Percentiles rank a stretch among this genome's conserved stretches.
These are phyloP conservation scores for Fragaria nilgerrensis DNA, from an alignment of 306 rosid genomes.

Conservation along the genomic window DNA sequence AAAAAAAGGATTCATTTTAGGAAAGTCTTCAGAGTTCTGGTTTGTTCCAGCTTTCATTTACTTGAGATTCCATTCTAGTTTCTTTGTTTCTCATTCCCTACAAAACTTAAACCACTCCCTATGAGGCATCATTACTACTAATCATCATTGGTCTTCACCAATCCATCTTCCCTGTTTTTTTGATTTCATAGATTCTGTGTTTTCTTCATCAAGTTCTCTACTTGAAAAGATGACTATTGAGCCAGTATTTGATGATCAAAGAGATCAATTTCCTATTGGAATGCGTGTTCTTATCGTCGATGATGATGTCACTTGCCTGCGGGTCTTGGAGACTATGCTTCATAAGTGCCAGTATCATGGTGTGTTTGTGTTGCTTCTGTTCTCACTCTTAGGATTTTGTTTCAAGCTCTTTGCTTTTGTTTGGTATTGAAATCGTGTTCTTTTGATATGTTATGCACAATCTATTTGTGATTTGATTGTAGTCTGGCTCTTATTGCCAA, in stretches of 20 bases:
- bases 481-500: not conserved
- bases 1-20: slow-evolving; percentile 11
- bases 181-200: slow-evolving; percentile 19
- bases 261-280: slow-evolving; percentile 75
- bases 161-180: slow-evolving; percentile 22
- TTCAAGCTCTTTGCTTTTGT: slow-evolving; percentile 1
- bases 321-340: slow-evolving; percentile 70
- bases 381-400: not conserved
- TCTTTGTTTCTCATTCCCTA: not conserved
- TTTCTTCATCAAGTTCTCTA: not conserved
- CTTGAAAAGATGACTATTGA: slow-evolving; percentile 47
- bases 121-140: slow-evolving; percentile 8
- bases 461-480: not conserved
- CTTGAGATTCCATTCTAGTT: slow-evolving; percentile 31
- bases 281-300: slow-evolving; percentile 99
- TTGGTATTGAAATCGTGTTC: not conserved
- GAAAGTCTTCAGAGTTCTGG: slow-evolving; percentile 11
- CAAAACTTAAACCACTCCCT: not conserved
- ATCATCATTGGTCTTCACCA: slow-evolving; percentile 20
- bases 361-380: slow-evolving; percentile 31
- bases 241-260: slow-evolving; percentile 43
- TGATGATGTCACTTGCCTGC: slow-evolving; percentile 83
- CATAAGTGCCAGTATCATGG: slow-evolving; percentile 92
- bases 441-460: not conserved
- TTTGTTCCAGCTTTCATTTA: slow-evolving; percentile 12